Evolutionary conservation across 768 basidiomycete genomes (phyloP).

Genomic region (Leccinellum rugosiceps): DNA sequence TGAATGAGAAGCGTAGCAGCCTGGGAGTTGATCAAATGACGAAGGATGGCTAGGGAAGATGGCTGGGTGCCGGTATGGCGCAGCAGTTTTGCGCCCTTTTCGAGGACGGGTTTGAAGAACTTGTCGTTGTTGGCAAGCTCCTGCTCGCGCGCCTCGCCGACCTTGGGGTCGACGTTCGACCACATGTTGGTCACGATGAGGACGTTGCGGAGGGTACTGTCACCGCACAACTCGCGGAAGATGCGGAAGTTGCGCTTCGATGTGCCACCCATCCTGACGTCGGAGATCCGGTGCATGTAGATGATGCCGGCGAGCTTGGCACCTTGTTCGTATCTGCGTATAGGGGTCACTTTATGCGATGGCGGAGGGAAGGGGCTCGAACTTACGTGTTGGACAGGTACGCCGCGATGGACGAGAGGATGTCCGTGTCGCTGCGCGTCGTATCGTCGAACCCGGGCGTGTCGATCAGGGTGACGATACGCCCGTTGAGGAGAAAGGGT

Average conservation of each 20-base stretch:
- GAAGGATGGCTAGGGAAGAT: slow-evolving; percentile 43
- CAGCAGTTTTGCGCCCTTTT: slow-evolving; percentile 44
- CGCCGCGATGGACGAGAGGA: slow-evolving; percentile 48
- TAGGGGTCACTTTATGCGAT: not conserved
- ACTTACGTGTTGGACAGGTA: slow-evolving; percentile 34
- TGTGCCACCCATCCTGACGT: slow-evolving; percentile 48
- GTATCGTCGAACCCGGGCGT: slow-evolving; percentile 65
- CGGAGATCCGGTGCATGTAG: slow-evolving; percentile 54
- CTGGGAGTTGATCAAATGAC: slow-evolving; percentile 37
- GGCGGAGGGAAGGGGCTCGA: not conserved
- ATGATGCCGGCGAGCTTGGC: slow-evolving; percentile 49
- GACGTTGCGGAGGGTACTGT: slow-evolving; percentile 45
- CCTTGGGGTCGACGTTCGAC: slow-evolving; percentile 37
- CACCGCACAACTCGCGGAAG: slow-evolving; percentile 53
- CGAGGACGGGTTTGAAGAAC: slow-evolving; percentile 52
- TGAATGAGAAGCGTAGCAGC: slow-evolving; percentile 52
- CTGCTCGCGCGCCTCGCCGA: slow-evolving; percentile 42
- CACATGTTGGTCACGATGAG: slow-evolving; percentile 56
- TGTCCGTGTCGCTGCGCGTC: slow-evolving; percentile 44
- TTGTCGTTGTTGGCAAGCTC: slow-evolving; percentile 41
- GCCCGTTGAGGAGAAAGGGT: slow-evolving; percentile 45
- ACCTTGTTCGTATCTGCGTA: slow-evolving; percentile 31
- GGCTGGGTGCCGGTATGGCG: slow-evolving; percentile 41
- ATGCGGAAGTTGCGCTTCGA: slow-evolving; percentile 50
- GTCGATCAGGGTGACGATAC: slow-evolving; percentile 48